These are phyloP conservation scores for Bocquillonia castaneifolia DNA, from an alignment of 441 rosid species.

Conservation along the genomic window DNA sequence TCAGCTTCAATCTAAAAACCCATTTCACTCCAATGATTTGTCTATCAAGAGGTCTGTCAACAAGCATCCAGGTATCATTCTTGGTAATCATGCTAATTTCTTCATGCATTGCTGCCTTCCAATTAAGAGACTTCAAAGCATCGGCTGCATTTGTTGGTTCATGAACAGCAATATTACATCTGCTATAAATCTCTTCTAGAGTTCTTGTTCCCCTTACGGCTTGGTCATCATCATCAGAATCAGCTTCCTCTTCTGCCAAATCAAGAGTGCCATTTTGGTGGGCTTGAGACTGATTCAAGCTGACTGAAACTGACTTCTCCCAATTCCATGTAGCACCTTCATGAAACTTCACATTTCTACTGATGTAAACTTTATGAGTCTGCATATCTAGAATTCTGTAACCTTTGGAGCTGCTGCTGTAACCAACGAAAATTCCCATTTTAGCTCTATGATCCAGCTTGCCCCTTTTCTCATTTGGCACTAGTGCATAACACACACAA, in stretches of 20 bases:
- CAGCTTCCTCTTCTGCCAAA: not conserved
- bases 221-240: not conserved
- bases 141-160: not conserved
- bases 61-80: not conserved
- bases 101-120: not conserved
- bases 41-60: not conserved
- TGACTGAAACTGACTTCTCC: not conserved
- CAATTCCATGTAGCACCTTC: not conserved
- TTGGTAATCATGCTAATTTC: not conserved
- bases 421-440: not conserved
- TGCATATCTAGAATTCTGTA: not conserved
- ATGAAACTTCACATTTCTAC: not conserved
- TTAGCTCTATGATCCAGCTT: not conserved
- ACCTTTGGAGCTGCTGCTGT: not conserved
- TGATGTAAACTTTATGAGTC: not conserved
- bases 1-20: not conserved
- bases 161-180: not conserved
- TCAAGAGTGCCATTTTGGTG: not conserved
- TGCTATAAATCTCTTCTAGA: not conserved
- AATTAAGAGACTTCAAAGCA: not conserved
- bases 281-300: not conserved
- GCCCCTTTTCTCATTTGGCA: not conserved
- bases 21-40: not conserved
- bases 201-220: not conserved
- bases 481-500: not conserved